Base-by-base conservation (phyloP, 768 basidiomycete genomes). In the Trametes elegans region DNA sequence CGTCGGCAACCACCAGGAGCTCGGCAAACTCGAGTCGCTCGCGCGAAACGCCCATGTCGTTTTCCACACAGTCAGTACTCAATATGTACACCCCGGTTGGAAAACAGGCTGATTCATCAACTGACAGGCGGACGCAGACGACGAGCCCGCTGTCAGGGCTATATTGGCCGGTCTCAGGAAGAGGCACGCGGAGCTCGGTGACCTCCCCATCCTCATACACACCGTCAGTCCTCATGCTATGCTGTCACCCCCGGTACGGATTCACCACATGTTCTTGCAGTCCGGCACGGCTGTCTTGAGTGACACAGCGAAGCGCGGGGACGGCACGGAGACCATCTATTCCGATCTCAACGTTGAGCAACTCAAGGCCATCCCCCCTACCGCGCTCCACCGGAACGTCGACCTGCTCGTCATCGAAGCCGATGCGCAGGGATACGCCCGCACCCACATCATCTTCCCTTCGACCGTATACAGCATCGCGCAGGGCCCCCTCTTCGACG, bases 381-480 rank as follows among this genome's bases (percentile, higher is more conserved):
- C 75, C 5, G 76, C 77, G 47, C 66, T 72, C 0, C 81, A 83
- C 61, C 75, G 80, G 26, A 59, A 71, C 21, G 80, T 85, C 3
- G 84, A 84, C 55, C 61, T 79, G 28, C 59, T 66, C 4, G 54
- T 84, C 36, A 68, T 80, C 6, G 71, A 74, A 4, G 83, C 80
- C 3, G 76, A 80, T 59, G 66, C 70, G 38, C 65, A 78, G 70
- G 83, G 79, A 13, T 82, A 78, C 64, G 73, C 76, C 27, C 73
- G 73, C 49, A 73, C 78, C 0, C 79, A 81, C 64, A 81, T 84
- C 52, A 62, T 85, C 46, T 60, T 80, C 11, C 82, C 83, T 1
- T 70, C 76, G 3, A 82, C 83, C 0, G 81, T 90, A 28, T 89
- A 80, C 59, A 84, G 82, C 39, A 69, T 81, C 29, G 79, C 82